Evolutionary conservation across 176 grass and related monocot species (phyloP).

Genomic region (Bonia amplexicaulis): DNA sequence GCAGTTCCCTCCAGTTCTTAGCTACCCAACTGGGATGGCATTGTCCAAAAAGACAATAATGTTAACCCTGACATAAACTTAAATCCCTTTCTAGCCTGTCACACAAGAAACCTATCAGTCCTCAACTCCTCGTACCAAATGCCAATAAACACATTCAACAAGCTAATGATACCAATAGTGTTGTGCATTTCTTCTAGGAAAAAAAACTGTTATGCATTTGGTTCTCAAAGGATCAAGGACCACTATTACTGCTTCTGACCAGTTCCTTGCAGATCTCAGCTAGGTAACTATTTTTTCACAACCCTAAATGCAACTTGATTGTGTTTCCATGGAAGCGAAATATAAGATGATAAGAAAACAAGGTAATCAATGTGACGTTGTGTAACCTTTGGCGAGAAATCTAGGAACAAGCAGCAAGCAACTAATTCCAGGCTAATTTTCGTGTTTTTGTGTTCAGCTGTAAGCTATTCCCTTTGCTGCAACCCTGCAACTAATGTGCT

Average conservation of each 20-base stretch:
- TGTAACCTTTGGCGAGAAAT: not conserved
- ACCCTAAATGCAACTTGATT: not conserved
- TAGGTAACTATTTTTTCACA: not conserved
- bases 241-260: not conserved
- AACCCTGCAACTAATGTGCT: slow-evolving; percentile 12
- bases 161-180: not conserved
- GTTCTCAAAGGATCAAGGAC: not conserved
- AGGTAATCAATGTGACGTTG: not conserved
- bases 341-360: not conserved
- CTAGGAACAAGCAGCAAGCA: not conserved
- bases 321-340: not conserved
- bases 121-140: not conserved
- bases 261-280: not conserved
- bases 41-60: not conserved
- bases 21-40: not conserved
- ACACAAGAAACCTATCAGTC: not conserved
- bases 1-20: not conserved
- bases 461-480: slow-evolving; percentile 3
- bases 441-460: not conserved
- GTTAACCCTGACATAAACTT: not conserved
- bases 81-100: not conserved
- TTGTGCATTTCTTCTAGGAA: not conserved
- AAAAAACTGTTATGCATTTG: not conserved
- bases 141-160: not conserved
- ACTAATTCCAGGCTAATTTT: not conserved